Percentiles rank a stretch among this genome's conserved stretches.
phyloP scores from a whole-genome alignment of 768 basidiomycete species.

The Hypholoma fasciculare region DNA sequence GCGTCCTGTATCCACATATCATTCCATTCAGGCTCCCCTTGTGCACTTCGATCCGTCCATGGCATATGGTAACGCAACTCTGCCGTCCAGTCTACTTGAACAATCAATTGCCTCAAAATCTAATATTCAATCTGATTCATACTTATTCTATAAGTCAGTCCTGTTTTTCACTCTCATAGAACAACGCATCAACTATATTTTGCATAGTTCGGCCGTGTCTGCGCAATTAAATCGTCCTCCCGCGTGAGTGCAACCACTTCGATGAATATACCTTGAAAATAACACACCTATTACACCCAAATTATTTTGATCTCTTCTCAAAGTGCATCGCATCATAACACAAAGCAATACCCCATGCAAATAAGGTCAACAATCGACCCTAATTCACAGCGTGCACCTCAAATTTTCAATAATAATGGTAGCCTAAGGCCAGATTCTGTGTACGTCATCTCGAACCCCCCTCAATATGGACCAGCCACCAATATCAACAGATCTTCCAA shows the following conservation, averaged over 20 bases:
- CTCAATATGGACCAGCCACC: neutral
- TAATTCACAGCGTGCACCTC: neutral
- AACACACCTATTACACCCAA: too few species aligned
- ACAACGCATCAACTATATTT: neutral
- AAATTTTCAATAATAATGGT: neutral
- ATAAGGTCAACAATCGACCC: neutral
- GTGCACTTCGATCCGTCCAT: slow-evolving; percentile 45
- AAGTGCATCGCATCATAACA: too few species aligned
- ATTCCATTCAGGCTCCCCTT: slow-evolving; percentile 11
- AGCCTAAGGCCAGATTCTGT: neutral
- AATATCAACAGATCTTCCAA: slow-evolving; percentile 5
- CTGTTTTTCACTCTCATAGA: neutral
- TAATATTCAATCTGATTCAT: slow-evolving; percentile 22
- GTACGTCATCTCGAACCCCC: neutral
- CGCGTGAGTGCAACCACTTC: neutral
- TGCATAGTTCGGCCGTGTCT: slow-evolving; percentile 51
- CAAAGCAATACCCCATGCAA: neutral
- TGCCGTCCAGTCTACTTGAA: neutral
- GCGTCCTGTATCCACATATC: neutral
- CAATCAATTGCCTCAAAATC: neutral
- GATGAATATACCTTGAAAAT: too few species aligned
- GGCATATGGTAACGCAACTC: slow-evolving; percentile 38
- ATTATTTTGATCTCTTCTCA: too few species aligned
- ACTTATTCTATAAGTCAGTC: slow-evolving; percentile 58
- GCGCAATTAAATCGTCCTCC: slow-evolving; percentile 34